A percentile compares a stretch with the other conserved stretches of the same genome.
Evolutionary conservation across 192 early-diverging fungal genomes (phyloP).

Genomic region (Ramicandelaber brevisporus): DNA sequence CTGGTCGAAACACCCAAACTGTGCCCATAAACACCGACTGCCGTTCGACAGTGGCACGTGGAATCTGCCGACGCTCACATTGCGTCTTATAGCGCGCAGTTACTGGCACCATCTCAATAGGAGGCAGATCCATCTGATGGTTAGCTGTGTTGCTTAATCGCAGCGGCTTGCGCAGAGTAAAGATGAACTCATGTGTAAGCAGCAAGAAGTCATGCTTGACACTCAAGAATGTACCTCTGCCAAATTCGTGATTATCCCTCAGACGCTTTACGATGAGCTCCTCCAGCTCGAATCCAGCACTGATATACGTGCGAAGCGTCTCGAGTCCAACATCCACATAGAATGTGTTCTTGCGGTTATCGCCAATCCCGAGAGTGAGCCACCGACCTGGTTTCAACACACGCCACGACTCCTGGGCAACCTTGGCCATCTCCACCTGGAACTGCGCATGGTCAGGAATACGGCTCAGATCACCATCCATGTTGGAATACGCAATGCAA

Average conservation of each 20-base stretch:
- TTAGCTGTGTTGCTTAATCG: background rate
- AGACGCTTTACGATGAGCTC: slow-evolving; percentile 75
- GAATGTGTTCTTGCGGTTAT: slow-evolving; percentile 74
- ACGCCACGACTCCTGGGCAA: slow-evolving; percentile 40
- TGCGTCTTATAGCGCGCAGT: slow-evolving; percentile 4
- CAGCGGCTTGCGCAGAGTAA: slow-evolving; percentile 40
- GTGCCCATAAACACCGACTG: slow-evolving; percentile 79
- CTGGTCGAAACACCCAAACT: slow-evolving; percentile 61
- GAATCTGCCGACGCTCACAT: slow-evolving; percentile 25
- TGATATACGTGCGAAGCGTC: slow-evolving; percentile 53
- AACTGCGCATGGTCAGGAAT: slow-evolving; percentile 56
- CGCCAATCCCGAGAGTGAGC: slow-evolving; percentile 74
- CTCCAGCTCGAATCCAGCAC: slow-evolving; percentile 67
- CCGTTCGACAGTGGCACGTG: slow-evolving; percentile 45
- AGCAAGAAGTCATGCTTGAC: slow-evolving; percentile 76
- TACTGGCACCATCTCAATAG: too few relatives aligned
- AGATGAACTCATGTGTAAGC: slow-evolving; percentile 85
- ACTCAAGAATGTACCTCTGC: slow-evolving; percentile 66
- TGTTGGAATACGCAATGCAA: slow-evolving; percentile 64
- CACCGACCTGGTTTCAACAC: slow-evolving; percentile 42
- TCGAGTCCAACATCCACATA: slow-evolving; percentile 72
- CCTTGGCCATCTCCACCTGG: slow-evolving; percentile 40
- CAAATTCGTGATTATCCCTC: slow-evolving; percentile 64
- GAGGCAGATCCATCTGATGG: background rate
- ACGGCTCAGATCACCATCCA: slow-evolving; percentile 60